These are phyloP conservation scores for Penicillium chermesinum DNA, from an alignment of 495 filamentous ascomycete genomes.

Conservation along the genomic window DNA sequence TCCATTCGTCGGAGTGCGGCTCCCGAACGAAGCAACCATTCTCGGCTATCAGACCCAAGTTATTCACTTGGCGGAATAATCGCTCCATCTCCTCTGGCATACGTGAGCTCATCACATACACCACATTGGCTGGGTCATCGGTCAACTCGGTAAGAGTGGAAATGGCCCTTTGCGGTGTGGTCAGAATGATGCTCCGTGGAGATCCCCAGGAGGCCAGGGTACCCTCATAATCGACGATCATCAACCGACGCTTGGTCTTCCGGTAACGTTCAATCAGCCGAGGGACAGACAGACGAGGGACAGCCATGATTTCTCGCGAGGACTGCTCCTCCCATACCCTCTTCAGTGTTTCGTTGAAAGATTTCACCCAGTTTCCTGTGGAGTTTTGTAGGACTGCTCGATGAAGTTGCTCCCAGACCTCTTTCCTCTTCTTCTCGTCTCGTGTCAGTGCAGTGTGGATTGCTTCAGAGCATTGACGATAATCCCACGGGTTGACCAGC, in stretches of 20 bases:
- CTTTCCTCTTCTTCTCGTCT: constrained; percentile 61
- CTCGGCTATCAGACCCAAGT: constrained; percentile 83
- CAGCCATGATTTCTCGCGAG: constrained; percentile 71
- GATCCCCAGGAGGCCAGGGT: constrained; percentile 82
- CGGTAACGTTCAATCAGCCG: constrained; percentile 60
- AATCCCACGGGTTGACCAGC: constrained; percentile 91
- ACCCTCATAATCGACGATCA: constrained; percentile 89
- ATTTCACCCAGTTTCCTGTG: constrained; percentile 74
- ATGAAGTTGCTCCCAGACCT: constrained; percentile 70
- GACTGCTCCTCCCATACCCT: constrained; percentile 77
- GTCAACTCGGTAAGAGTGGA: constrained; percentile 74
- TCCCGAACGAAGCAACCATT: constrained; percentile 85
- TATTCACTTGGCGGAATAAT: constrained; percentile 70
- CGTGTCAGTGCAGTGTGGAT: constrained; percentile 78
- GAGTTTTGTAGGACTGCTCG: constrained; percentile 73
- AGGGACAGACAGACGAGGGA: constrained; percentile 71
- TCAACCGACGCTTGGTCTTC: constrained; percentile 59
- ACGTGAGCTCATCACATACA: constrained; percentile 88
- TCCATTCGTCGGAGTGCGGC: constrained; percentile 62
- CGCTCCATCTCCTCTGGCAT: constrained; percentile 82
- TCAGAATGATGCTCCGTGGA: constrained; percentile 70
- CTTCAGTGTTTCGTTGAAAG: constrained; percentile 61
- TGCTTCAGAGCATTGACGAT: constrained; percentile 74
- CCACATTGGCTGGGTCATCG: constrained; percentile 69
- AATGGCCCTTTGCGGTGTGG: constrained; percentile 76